Base-by-base conservation (phyloP, 1,284 basidiomycete species). In the Tilletia indica region DNA sequence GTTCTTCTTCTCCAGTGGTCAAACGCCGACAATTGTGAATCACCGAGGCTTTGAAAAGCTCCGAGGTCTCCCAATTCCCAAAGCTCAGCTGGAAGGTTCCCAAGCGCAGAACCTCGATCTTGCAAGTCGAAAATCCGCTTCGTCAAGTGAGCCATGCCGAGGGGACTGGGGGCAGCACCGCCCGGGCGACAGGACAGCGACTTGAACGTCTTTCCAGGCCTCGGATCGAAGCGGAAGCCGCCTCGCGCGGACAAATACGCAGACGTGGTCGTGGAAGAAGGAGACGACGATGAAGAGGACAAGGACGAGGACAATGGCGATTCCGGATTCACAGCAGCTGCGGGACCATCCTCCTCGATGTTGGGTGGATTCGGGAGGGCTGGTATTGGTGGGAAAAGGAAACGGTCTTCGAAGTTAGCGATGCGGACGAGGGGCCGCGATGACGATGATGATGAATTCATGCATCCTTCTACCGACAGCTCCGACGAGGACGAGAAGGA, bases 191-290 rank as follows among this genome's bases (percentile, higher is more conserved):
- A 21, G 19, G 51, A 54, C 4, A n/a, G 25, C 11, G n/a, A n/a
- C 2, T 54, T 19, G n/a, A 8, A 6, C n/a, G 51, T 8, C 51
- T 54, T 54, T 54, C 51, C 58, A 16, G 58, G 58, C 9, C 21
- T 63, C 25, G 58, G 25, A 63, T 54, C 51, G 51, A 25, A 36
- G 58, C 58, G 58, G 25, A 38, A 31, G 58, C 25, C 16, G 34
- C 51, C 51, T 8, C 58, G 58, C 25, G 58, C 19, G 6, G 58
- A 63, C 58, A 63, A 63, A 31, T 63, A 63, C 58, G 58, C 58
- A 9, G 58, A 63, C 34, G 58, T 63, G 4, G 36, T 63, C 14
- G 58, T 63, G 8, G 58, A 63, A 31, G 58, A 63, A 9, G 58
- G 36, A 25, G 58, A 63, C 36, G 58, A 63, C 36, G 51, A 54